phyloP scores from a whole-genome alignment of 805 yeast species.

The Wickerhamomyces hampshirensis region DNA sequence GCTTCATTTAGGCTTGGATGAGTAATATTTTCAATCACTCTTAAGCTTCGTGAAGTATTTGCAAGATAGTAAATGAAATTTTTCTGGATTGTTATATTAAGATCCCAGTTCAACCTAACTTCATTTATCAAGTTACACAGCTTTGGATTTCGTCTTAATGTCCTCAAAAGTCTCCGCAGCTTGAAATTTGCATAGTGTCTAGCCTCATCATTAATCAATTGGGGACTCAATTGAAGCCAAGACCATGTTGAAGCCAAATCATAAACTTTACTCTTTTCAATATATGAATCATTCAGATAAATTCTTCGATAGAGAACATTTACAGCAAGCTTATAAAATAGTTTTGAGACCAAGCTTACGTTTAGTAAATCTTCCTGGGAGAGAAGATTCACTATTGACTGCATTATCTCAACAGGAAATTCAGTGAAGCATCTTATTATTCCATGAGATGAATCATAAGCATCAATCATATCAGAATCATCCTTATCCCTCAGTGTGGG shows the following conservation, averaged over 20 bases:
- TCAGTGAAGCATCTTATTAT: background rate
- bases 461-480: background rate
- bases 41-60: constrained; percentile 25
- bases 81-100: constrained; percentile 28
- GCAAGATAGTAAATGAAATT: constrained; percentile 27
- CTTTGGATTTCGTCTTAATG: constrained; percentile 21
- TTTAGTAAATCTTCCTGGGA: constrained; percentile 30
- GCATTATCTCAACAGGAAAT: constrained; percentile 21
- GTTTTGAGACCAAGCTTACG: constrained; percentile 24
- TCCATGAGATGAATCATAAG: background rate
- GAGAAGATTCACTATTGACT: constrained; percentile 18
- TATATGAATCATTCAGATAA: constrained; percentile 36
- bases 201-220: constrained; percentile 12
- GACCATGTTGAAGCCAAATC: constrained; percentile 37
- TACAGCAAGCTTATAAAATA: constrained; percentile 27
- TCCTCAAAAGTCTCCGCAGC: constrained; percentile 23
- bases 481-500: background rate
- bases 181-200: constrained; percentile 28
- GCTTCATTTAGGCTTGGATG: constrained; percentile 33
- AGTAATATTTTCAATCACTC: constrained; percentile 36
- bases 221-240: constrained; percentile 18
- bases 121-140: constrained; percentile 28
- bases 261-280: constrained; percentile 31
- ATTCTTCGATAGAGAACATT: constrained; percentile 31
- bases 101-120: constrained; percentile 40